Evolutionary conservation across 2,329 filamentous ascomycete species (phyloP), one percentile per base, ranked within the genome.

Genomic region (Calonectria naviculata): DNA sequence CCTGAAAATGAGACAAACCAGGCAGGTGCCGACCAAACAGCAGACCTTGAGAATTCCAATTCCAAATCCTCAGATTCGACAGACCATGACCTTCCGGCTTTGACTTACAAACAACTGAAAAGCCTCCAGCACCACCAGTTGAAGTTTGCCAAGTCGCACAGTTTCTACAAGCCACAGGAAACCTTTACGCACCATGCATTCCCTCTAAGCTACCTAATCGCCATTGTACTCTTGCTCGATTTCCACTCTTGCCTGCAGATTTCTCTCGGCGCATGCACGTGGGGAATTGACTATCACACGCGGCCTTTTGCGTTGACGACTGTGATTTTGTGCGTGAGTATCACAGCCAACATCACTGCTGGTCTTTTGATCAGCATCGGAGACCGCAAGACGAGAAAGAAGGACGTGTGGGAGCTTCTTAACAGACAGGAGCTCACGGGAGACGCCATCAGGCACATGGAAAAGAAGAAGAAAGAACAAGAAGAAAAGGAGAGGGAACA

Each of bases 81-180:
- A 28, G 83, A 88, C 24, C 80, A 82, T n/a, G 86, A 89, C 36
- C 85, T 88, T 42, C 90, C 90, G 0, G 92, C 94, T 5, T 85
- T 97, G 3, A 91, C 86, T 0, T 84, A 85, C 5, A 83, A 88
- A 70, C 93, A 97, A 80, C 93, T 95, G 78, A 87, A 88, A 71
- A 90, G 88, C 60, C 87, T 97, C 12, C 87, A 92, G 62, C 92
- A 97, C 79, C 94, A 97, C 78, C 93, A 95, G 79, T 88, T 87
- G 75, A 96, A 95, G 78, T 93, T 97, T 78, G 89, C 93, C 79
- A 94, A 93, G 76, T 95, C 93, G 0, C 94, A 97, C 81, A 95
- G 93, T 7, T 97, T 96, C 82, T 97, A 97, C 86, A 95, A 95
- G 78, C 94, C 94, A 0, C 93, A 97, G 81, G 94, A 97, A 82